A percentile compares a stretch with the other conserved stretches of the same genome.
These are phyloP conservation scores for Ambrosiella cleistominuta DNA, from an alignment of 2,329 filamentous ascomycete species.

Conservation along the genomic window DNA sequence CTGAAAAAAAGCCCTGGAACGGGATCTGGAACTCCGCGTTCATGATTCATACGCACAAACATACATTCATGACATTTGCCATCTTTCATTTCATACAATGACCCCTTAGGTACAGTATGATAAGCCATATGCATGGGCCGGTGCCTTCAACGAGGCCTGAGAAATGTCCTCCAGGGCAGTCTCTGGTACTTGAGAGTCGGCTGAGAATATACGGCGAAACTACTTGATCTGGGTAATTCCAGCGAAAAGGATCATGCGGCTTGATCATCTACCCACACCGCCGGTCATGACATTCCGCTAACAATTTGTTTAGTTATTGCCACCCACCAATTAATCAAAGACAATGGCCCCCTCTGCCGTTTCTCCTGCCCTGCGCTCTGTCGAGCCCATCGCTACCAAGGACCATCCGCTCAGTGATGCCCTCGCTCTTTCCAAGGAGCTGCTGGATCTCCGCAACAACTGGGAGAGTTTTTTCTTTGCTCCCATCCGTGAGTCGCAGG, in stretches of 20 bases:
- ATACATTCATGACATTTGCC: neutral
- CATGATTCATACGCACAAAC: neutral
- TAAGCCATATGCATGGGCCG: slow-evolving; percentile 38
- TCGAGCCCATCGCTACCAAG: slow-evolving; percentile 30
- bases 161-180: neutral
- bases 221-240: slow-evolving; percentile 99
- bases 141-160: slow-evolving; percentile 25
- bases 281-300: neutral
- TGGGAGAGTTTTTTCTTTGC: slow-evolving; percentile 73
- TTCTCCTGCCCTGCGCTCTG: slow-evolving; percentile 35
- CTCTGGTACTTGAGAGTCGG: slow-evolving; percentile 14
- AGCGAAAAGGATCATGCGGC: slow-evolving; percentile 96
- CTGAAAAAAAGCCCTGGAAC: neutral
- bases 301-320: slow-evolving; percentile 15
- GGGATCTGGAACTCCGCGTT: neutral
- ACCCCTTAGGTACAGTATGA: slow-evolving; percentile 27
- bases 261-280: slow-evolving; percentile 21
- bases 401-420: slow-evolving; percentile 17
- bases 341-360: slow-evolving; percentile 63
- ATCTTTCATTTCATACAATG: neutral
- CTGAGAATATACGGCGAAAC: slow-evolving; percentile 76
- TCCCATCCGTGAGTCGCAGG: slow-evolving; percentile 79
- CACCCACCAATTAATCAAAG: slow-evolving; percentile 18
- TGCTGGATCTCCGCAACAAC: slow-evolving; percentile 47
- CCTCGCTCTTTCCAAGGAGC: slow-evolving; percentile 18